Evolutionary conservation across 768 basidiomycete genomes (phyloP).

Genomic region (Suillus luteus): DNA sequence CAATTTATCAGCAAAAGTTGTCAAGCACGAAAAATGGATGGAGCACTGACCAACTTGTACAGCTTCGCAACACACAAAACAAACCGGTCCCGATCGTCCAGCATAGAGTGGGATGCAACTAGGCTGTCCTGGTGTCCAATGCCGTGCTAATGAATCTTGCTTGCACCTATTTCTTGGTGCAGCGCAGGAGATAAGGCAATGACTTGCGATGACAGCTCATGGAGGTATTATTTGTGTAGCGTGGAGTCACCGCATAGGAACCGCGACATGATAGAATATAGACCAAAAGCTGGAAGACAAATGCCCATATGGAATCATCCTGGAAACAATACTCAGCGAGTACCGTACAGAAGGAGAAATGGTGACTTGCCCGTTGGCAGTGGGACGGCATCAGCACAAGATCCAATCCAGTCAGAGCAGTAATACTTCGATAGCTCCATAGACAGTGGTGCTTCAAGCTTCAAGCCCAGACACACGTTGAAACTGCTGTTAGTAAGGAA

Average conservation of each 20-base stretch:
- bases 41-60: not conserved
- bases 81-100: not conserved
- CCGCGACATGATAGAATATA: not conserved
- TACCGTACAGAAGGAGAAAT: not conserved
- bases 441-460: not conserved
- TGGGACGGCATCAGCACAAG: too few relatives aligned
- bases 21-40: not conserved
- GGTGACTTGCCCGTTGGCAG: not conserved
- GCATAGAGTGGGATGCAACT: not conserved
- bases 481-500: not conserved
- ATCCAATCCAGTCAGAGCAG: not conserved
- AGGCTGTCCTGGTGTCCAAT: not conserved
- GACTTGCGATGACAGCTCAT: not conserved
- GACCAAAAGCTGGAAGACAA: not conserved
- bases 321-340: not conserved
- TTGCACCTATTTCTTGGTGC: not conserved
- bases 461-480: not conserved
- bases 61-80: not conserved
- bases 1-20: not conserved
- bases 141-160: not conserved
- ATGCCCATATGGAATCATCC: not conserved
- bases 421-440: not conserved
- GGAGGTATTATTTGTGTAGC: not conserved
- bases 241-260: not conserved
- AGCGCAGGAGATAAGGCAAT: not conserved